Evolutionary conservation across 2,329 filamentous ascomycete genomes (phyloP).

Genomic region (Pochonia chlamydosporia): DNA sequence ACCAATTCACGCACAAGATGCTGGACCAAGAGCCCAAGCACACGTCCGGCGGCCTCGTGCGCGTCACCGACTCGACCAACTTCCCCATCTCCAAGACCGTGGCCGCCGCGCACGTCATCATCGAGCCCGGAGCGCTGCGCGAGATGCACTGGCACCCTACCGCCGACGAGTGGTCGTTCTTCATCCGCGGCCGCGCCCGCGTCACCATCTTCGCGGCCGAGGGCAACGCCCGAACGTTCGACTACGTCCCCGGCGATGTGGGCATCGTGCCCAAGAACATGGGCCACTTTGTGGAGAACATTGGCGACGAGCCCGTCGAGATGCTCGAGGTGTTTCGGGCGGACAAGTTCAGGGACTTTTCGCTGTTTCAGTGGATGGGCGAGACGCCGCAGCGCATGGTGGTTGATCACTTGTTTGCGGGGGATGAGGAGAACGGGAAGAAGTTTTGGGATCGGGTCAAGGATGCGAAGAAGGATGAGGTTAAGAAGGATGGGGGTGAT

Average conservation of each 20-base stretch:
- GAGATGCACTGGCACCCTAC: conserved; percentile 83
- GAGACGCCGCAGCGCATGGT: conserved; percentile 64
- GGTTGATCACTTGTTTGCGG: conserved; percentile 59
- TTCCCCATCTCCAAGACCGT: conserved; percentile 70
- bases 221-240: conserved; percentile 65
- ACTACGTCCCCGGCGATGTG: conserved; percentile 70
- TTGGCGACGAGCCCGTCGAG: conserved; percentile 68
- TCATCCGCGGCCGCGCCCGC: conserved; percentile 64
- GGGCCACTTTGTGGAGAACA: conserved; percentile 78
- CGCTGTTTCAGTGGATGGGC: conserved; percentile 69
- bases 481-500: conserved; percentile 20
- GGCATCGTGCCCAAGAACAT: conserved; percentile 72
- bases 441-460: conserved; percentile 58
- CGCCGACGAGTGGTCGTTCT: conserved; percentile 77
- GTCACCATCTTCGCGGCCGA: conserved; percentile 70
- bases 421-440: conserved; percentile 54
- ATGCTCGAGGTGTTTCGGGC: conserved; percentile 72
- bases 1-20: conserved; percentile 66
- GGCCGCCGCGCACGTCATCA: conserved; percentile 65
- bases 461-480: conserved; percentile 53
- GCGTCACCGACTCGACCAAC: conserved; percentile 70
- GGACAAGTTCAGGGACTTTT: conserved; percentile 67
- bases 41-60: conserved; percentile 63
- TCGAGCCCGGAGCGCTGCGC: conserved; percentile 65
- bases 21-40: conserved; percentile 61